Conservation (phyloP, 352 stramenopile genomes). For the Globisporangium takayamanum region DNA sequence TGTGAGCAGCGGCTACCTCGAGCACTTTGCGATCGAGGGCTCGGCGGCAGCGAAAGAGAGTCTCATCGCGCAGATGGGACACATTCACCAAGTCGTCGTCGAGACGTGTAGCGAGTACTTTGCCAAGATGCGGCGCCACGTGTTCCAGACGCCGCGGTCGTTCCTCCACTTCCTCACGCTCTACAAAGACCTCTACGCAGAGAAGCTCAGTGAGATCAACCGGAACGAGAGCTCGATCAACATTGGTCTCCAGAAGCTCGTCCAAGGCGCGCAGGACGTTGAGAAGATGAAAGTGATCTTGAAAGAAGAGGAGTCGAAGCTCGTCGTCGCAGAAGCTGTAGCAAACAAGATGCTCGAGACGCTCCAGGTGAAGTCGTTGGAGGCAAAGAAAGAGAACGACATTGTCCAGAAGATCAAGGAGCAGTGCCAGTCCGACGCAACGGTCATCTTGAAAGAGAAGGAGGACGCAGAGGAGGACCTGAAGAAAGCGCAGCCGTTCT, state of each 20-base stretch:
- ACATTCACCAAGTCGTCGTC: constrained; percentile 70
- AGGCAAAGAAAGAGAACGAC: constrained; percentile 89
- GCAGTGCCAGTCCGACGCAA: constrained; percentile 74
- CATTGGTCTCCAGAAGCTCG: constrained; percentile 84
- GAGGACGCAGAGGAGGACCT: constrained; percentile 83
- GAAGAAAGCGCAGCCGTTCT: constrained; percentile 85
- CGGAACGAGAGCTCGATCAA: constrained; percentile 78
- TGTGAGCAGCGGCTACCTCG: constrained; percentile 76
- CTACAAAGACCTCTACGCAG: constrained; percentile 72
- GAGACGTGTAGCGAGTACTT: constrained; percentile 69
- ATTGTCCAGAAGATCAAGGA: constrained; percentile 85
- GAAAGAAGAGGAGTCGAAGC: constrained; percentile 85
- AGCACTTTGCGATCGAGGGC: constrained; percentile 60
- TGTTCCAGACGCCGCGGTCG: constrained; percentile 87
- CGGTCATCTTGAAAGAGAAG: constrained; percentile 80
- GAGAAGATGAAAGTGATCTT: constrained; percentile 88
- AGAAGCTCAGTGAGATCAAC: constrained; percentile 74
- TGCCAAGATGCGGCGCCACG: constrained; percentile 62
- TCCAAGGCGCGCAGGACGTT: constrained; percentile 82
- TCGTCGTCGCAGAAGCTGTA: constrained; percentile 69
- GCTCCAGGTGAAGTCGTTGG: constrained; percentile 67
- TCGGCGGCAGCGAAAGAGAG: constrained; percentile 48
- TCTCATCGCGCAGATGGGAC: constrained; percentile 63
- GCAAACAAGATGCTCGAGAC: constrained; percentile 83
- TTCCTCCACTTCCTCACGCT: constrained; percentile 83